Percentiles rank a stretch among this genome's conserved stretches.
phyloP scores from a whole-genome alignment of 73 alveolate species.

The Symbiodinium pilosum region DNA sequence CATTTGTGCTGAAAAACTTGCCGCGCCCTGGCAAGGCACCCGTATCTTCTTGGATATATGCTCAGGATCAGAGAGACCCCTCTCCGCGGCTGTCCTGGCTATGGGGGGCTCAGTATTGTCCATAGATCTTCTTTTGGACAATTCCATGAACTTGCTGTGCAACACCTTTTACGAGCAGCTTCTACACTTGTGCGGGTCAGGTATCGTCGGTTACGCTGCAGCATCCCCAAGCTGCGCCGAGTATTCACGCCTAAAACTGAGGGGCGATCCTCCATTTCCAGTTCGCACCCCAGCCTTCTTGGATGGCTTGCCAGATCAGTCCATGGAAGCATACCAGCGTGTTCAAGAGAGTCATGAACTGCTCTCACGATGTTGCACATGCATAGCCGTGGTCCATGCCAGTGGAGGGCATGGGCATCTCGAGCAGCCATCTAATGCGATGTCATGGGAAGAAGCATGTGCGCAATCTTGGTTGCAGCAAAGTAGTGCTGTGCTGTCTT shows the following conservation, averaged over 20 bases:
- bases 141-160: background rate
- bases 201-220: background rate
- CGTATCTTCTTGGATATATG: slow-evolving; percentile 24
- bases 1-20: background rate
- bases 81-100: background rate
- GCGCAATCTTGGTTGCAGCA: background rate
- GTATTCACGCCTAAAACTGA: background rate
- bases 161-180: background rate
- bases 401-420: slow-evolving; percentile 27
- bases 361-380: background rate
- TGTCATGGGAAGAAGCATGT: background rate
- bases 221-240: background rate
- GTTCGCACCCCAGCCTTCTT: background rate
- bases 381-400: background rate
- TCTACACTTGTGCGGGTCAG: background rate
- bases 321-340: background rate
- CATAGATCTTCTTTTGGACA: background rate
- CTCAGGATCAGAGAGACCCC: background rate
- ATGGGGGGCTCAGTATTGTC: background rate
- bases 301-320: background rate
- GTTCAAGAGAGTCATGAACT: background rate
- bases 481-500: background rate
- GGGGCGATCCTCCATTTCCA: background rate
- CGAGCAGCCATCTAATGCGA: slow-evolving; percentile 20
- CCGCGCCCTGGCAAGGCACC: background rate